These are phyloP conservation scores for Metarhizium album DNA, from an alignment of 2,329 filamentous ascomycete genomes.

Conservation along the genomic window DNA sequence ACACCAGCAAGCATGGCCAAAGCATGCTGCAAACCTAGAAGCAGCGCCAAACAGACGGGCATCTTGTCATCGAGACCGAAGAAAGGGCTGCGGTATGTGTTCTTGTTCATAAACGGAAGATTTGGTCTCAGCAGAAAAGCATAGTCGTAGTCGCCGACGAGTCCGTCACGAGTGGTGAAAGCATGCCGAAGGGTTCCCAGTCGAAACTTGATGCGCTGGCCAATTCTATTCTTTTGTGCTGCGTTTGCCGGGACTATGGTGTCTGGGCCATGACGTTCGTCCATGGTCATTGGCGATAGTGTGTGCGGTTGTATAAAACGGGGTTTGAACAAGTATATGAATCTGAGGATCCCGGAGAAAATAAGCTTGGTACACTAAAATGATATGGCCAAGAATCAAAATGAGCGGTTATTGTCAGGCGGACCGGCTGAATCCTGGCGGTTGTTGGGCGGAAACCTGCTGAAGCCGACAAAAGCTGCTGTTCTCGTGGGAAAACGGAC, in stretches of 20 bases:
- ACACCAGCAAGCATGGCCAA: slow-evolving; percentile 66
- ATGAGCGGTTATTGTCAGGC: slow-evolving; percentile 11
- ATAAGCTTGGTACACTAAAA: background rate
- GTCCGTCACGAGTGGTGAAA: slow-evolving; percentile 54
- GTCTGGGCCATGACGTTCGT: slow-evolving; percentile 44
- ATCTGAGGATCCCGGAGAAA: background rate
- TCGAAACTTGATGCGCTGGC: slow-evolving; percentile 11
- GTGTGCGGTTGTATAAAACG: background rate
- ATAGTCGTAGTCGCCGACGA: slow-evolving; percentile 85
- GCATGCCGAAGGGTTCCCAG: slow-evolving; percentile 21
- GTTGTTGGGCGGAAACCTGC: slow-evolving; percentile 16
- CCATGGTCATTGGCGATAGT: slow-evolving; percentile 31
- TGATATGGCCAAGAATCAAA: background rate
- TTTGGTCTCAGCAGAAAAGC: slow-evolving; percentile 74
- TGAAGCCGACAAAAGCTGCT: slow-evolving; percentile 11
- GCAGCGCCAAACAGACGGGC: slow-evolving; percentile 61
- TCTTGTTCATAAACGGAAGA: slow-evolving; percentile 66
- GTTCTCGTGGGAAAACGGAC: too few relatives aligned
- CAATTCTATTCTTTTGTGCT: slow-evolving; percentile 21
- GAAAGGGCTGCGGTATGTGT: slow-evolving; percentile 51
- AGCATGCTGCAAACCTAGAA: slow-evolving; percentile 71
- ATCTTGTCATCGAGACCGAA: slow-evolving; percentile 75
- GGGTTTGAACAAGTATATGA: background rate
- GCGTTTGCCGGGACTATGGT: slow-evolving; percentile 32
- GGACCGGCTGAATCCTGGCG: slow-evolving; percentile 14